A percentile compares a stretch with the other conserved stretches of the same genome.
Conservation (phyloP, 768 basidiomycete species). For the Kwoniella dejecticola region DNA sequence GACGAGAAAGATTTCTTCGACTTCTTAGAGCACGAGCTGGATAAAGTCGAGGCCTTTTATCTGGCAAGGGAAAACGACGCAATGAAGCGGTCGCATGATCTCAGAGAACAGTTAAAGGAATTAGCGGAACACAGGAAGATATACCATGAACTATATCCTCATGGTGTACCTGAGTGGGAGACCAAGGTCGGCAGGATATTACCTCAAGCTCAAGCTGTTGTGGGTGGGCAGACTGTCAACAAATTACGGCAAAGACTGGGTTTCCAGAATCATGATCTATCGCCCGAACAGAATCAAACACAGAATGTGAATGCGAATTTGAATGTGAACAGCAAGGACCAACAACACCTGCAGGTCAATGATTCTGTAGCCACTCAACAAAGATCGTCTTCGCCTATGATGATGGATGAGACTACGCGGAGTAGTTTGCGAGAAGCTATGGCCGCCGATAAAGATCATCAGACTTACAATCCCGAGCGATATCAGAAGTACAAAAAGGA, state of each 20-base stretch:
- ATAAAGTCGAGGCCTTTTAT: conserved; percentile 85
- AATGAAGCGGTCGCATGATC: conserved; percentile 49
- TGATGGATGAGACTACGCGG: conserved; percentile 15
- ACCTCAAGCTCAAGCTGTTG: conserved; percentile 19
- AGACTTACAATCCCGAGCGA: conserved; percentile 67
- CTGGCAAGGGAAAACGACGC: conserved; percentile 68
- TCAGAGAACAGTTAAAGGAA: conserved; percentile 73
- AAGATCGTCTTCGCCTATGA: conserved; percentile 7
- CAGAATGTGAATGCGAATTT: not conserved
- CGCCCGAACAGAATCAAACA: not conserved
- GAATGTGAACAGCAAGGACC: not conserved
- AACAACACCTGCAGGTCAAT: not conserved
- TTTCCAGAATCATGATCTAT: not conserved
- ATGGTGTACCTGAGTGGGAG: conserved; percentile 46
- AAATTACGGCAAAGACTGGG: conserved; percentile 14
- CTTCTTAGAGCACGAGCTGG: conserved; percentile 73
- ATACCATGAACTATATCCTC: conserved; percentile 54
- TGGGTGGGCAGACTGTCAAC: conserved; percentile 5
- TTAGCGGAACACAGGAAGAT: conserved; percentile 67
- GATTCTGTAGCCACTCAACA: not conserved
- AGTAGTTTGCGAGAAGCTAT: conserved; percentile 32
- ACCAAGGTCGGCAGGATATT: conserved; percentile 34
- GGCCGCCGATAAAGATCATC: conserved; percentile 40
- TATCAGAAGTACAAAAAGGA: conserved; percentile 83
- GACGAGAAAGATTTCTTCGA: conserved; percentile 73